Base-by-base conservation (phyloP, 495 filamentous ascomycete genomes). In the Penicillium cataractarum region DNA sequence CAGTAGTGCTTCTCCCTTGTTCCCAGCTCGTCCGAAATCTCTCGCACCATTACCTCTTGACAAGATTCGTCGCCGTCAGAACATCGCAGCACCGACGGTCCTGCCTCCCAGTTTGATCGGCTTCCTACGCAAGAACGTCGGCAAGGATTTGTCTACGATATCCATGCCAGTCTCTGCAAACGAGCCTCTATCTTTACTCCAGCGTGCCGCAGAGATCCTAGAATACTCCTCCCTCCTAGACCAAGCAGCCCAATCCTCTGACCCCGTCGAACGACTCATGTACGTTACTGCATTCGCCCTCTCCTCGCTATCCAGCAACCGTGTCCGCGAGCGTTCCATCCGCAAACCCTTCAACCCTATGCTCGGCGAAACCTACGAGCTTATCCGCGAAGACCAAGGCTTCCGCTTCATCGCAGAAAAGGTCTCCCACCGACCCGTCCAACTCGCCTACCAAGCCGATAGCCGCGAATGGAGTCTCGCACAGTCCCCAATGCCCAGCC, bases 341-440 rank as follows among this genome's bases (percentile, higher is more conserved):
- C 90, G 95, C 65, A 99, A 99, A 77, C 95, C 95, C 0, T 99
- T 98, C 82, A 99, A 97, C 71, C 96, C 95, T 37, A 92, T 99
- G 80, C 86, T 99, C 0, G 96, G 96, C 60, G 95, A 99, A 74
- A 98, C 96, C 0, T 99, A 84, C 70, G 95, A 99, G 74, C 84
- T 98, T 8, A 86, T 99, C 42, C 88, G 94, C 53, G 90, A 93
- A 71, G 94, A 97, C 33, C 86, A 87, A 44, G 92, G 92, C 3
- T 96, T 94, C 76, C 89, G 95, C 46, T 88, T 98, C 69, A 74
- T 99, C 8, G 89, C 92, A 8, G 95, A 99, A 69, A 99, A 99
- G 68, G 90, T 99, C 52, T 89, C 84, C 4, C 95, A 99, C 72
- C 89, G 93, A 0, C 95, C 95, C 2, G 92, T 99, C 12, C 87